Evolutionary conservation across 1,284 basidiomycete species (phyloP).

Genomic region (Bondarzewia mesenterica): DNA sequence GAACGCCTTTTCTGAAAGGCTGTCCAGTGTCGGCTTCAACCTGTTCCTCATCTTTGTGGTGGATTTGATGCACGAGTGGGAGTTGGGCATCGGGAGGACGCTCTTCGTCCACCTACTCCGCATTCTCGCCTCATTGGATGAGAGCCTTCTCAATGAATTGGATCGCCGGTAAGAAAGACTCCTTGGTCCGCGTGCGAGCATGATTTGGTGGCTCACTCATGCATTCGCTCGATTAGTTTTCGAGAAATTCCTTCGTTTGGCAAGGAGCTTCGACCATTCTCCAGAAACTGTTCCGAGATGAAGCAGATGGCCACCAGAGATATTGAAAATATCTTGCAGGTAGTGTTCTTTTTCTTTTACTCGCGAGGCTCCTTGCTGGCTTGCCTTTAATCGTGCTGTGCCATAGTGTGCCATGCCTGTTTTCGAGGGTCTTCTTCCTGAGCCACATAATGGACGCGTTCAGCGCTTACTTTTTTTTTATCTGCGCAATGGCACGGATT

Average conservation of each 20-base stretch:
- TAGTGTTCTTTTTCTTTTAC: no score
- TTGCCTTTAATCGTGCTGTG: no score
- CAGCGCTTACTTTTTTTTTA: constrained; percentile 17
- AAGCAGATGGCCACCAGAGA: no score
- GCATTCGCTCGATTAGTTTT: no score
- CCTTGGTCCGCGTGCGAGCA: no score
- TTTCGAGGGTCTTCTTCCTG: no score
- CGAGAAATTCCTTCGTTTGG: no score
- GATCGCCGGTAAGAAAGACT: neutral
- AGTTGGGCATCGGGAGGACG: constrained; percentile 20
- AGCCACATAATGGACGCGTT: constrained; percentile 16
- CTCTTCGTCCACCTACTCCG: constrained; percentile 18
- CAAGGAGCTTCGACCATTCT: no score
- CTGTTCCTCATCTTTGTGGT: constrained; percentile 13
- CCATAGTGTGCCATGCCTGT: constrained; percentile 22
- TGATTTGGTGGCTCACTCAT: no score
- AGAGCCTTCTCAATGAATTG: constrained; percentile 4
- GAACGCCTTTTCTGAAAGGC: constrained; percentile 2
- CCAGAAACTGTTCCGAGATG: no score
- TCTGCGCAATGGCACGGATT: constrained; percentile 20
- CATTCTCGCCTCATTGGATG: constrained; percentile 12
- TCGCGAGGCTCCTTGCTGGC: neutral
- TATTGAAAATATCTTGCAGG: no score
- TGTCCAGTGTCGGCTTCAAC: constrained; percentile 7
- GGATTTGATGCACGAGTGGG: constrained; percentile 17